Conservation (phyloP, 176 grass and related monocot genomes). For the Oryza punctata region DNA sequence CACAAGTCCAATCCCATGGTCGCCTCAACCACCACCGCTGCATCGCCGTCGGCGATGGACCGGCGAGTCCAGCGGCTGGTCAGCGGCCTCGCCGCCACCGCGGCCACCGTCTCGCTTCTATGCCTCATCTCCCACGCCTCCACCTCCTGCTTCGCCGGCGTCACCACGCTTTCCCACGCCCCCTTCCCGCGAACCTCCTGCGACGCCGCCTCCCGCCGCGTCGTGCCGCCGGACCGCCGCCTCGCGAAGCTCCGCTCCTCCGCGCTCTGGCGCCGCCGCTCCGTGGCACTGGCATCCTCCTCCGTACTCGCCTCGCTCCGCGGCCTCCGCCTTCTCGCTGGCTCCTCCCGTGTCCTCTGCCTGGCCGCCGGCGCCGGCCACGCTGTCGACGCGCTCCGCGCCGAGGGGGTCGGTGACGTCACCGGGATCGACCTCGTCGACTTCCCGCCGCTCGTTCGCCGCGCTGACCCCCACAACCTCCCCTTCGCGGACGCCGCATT, state of each 20-base stretch:
- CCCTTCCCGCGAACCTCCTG: slow-evolving; percentile 63
- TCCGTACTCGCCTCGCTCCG: slow-evolving; percentile 44
- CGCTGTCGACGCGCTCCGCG: slow-evolving; percentile 61
- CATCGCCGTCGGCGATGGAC: slow-evolving; percentile 51
- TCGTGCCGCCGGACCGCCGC: slow-evolving; percentile 51
- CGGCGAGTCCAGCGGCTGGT: slow-evolving; percentile 51
- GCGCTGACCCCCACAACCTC: slow-evolving; percentile 63
- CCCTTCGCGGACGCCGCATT: slow-evolving; percentile 61
- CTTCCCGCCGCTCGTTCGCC: slow-evolving; percentile 65
- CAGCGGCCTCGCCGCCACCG: slow-evolving; percentile 36
- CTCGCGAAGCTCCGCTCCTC: slow-evolving; percentile 59
- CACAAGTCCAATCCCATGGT: background rate
- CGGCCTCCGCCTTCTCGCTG: slow-evolving; percentile 38
- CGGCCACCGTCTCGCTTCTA: slow-evolving; percentile 59
- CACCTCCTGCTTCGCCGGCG: slow-evolving; percentile 28
- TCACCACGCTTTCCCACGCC: slow-evolving; percentile 19
- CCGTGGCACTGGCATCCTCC: slow-evolving; percentile 15
- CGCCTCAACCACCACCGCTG: background rate
- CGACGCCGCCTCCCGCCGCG: slow-evolving; percentile 66
- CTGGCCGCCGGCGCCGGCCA: slow-evolving; percentile 65
- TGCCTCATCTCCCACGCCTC: slow-evolving; percentile 48
- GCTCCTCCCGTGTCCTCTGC: slow-evolving; percentile 62
- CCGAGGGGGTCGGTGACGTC: slow-evolving; percentile 47
- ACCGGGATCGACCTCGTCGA: slow-evolving; percentile 70
- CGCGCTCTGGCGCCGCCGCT: slow-evolving; percentile 35